A percentile compares a stretch with the other conserved stretches of the same genome.
These are phyloP conservation scores for Castanea sativa DNA, from an alignment of 306 rosid genomes.

Conservation along the genomic window DNA sequence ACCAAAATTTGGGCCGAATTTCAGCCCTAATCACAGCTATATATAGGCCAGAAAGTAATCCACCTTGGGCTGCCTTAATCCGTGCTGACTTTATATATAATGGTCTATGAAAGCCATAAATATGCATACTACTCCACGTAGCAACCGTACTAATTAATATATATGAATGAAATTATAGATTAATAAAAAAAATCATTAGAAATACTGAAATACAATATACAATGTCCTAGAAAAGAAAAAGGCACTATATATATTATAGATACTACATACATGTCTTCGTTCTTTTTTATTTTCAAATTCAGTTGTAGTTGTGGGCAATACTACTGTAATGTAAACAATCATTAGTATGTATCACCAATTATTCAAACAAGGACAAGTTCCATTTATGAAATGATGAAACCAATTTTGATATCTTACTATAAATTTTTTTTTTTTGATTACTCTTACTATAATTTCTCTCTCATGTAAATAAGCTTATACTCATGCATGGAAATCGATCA, in stretches of 20 bases:
- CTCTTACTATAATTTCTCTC: conserved; percentile 36
- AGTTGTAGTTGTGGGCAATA: not conserved
- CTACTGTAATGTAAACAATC: not conserved
- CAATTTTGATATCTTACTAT: conserved; percentile 42
- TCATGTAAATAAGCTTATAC: conserved; percentile 36
- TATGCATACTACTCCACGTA: not conserved
- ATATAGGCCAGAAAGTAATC: not conserved
- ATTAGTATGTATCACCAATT: not conserved
- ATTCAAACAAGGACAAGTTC: not conserved
- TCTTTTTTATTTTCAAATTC: not conserved
- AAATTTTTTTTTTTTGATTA: not conserved
- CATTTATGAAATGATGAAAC: conserved; percentile 9
- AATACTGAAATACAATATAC: not conserved
- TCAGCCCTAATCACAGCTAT: too few species aligned
- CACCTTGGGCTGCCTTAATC: not conserved
- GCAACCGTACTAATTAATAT: not conserved
- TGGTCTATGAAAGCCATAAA: not conserved
- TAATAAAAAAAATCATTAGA: not conserved
- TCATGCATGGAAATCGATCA: conserved; percentile 28
- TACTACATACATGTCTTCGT: not conserved
- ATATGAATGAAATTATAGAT: not conserved
- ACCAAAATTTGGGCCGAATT: too few species aligned
- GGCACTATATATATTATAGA: not conserved
- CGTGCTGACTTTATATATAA: not conserved
- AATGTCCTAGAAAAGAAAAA: not conserved